phyloP scores from a whole-genome alignment of 2,329 filamentous ascomycete genomes.

The Colletotrichum cuscutae region DNA sequence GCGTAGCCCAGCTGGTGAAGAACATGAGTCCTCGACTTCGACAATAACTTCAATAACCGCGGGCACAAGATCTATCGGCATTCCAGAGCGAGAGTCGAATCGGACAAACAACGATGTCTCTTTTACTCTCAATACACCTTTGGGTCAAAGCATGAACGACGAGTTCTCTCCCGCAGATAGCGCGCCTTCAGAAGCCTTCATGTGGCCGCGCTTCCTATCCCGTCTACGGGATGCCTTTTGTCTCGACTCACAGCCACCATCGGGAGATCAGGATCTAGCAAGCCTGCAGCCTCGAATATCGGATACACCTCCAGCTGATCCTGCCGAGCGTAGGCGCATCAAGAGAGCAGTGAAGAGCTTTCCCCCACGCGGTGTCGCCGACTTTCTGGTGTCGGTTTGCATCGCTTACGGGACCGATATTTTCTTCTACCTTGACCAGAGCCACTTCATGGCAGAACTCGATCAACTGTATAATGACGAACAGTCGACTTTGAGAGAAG shows the following conservation, averaged over 20 bases:
- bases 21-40: background rate
- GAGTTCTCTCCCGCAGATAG: conserved; percentile 30
- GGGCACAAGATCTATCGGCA: background rate
- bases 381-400: conserved; percentile 43
- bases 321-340: conserved; percentile 37
- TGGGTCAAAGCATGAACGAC: background rate
- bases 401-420: conserved; percentile 41
- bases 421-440: conserved; percentile 45
- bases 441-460: conserved; percentile 39
- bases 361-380: conserved; percentile 40
- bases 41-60: background rate
- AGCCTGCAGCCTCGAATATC: conserved; percentile 37
- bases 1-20: background rate
- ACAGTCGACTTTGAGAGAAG: conserved; percentile 35
- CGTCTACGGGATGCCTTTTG: conserved; percentile 42
- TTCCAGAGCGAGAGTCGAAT: background rate
- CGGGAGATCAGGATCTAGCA: conserved; percentile 37
- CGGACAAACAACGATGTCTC: background rate
- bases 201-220: conserved; percentile 43
- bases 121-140: background rate
- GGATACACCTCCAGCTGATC: conserved; percentile 26
- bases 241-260: conserved; percentile 36
- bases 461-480: conserved; percentile 40
- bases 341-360: conserved; percentile 39
- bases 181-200: conserved; percentile 36